These are phyloP conservation scores for Mycena filopes DNA, from an alignment of 768 basidiomycete genomes.

Conservation along the genomic window DNA sequence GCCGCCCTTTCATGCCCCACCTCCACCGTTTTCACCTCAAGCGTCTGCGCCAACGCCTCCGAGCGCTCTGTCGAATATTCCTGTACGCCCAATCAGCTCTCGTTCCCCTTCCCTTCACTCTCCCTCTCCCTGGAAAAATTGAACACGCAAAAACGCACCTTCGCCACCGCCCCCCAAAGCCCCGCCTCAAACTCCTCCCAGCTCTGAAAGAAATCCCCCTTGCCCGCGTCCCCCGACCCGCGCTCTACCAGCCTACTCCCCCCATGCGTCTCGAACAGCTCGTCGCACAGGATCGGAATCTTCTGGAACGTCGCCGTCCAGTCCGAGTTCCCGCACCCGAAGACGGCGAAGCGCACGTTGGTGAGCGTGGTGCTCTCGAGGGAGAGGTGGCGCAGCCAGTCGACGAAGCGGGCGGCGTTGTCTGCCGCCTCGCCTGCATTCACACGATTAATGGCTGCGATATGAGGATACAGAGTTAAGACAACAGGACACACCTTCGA, in stretches of 20 bases:
- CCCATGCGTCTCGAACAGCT: slow-evolving; percentile 45
- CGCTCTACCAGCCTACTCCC: slow-evolving; percentile 48
- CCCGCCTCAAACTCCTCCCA: slow-evolving; percentile 56
- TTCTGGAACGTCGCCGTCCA: slow-evolving; percentile 60
- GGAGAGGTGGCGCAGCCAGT: slow-evolving; percentile 48
- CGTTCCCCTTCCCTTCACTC: too few relatives aligned
- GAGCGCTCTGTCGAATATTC: slow-evolving; percentile 43
- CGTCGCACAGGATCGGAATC: slow-evolving; percentile 54
- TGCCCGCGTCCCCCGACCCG: slow-evolving; percentile 54
- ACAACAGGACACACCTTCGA: slow-evolving; percentile 46
- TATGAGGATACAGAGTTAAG: too few relatives aligned
- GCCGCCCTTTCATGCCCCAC: slow-evolving; percentile 44
- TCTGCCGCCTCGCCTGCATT: slow-evolving; percentile 61
- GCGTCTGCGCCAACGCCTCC: slow-evolving; percentile 26
- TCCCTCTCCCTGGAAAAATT: too few relatives aligned
- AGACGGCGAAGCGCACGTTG: slow-evolving; percentile 54
- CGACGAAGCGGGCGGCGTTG: slow-evolving; percentile 59
- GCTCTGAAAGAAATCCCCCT: slow-evolving; percentile 52
- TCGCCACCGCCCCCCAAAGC: slow-evolving; percentile 49
- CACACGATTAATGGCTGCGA: too few relatives aligned
- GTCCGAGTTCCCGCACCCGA: slow-evolving; percentile 62
- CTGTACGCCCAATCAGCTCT: slow-evolving; percentile 34
- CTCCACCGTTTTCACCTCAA: slow-evolving; percentile 44
- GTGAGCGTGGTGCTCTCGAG: slow-evolving; percentile 35
- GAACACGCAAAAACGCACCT: slow-evolving; percentile 36